These are phyloP conservation scores for Evernia prunastri DNA, from an alignment of 495 filamentous ascomycete genomes.

Conservation along the genomic window DNA sequence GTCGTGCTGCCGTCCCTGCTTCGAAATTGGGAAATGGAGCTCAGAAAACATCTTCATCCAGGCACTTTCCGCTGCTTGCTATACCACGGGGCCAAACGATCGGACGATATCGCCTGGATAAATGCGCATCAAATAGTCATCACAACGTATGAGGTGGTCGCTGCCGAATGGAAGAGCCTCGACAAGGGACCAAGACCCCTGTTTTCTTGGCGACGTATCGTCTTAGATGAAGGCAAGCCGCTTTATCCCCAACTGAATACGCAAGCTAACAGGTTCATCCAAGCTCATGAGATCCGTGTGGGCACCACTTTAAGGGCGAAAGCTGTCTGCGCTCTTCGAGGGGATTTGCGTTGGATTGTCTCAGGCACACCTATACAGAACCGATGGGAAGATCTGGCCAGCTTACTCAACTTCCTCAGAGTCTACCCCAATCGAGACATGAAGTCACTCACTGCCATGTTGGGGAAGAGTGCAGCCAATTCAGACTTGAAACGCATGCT, in stretches of 20 bases:
- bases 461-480: constrained; percentile 29
- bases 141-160: constrained; percentile 39
- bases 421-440: constrained; percentile 35
- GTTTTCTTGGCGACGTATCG: constrained; percentile 37
- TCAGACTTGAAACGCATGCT: constrained; percentile 27
- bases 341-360: constrained; percentile 35
- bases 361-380: constrained; percentile 44
- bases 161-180: constrained; percentile 30
- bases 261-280: neutral
- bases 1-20: constrained; percentile 34
- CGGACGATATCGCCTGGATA: constrained; percentile 18
- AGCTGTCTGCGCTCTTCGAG: constrained; percentile 32
- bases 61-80: constrained; percentile 26
- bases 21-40: constrained; percentile 35
- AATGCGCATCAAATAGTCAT: constrained; percentile 29
- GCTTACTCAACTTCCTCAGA: constrained; percentile 36
- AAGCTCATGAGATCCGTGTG: constrained; percentile 40
- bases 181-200: constrained; percentile 17
- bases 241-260: constrained; percentile 1
- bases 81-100: constrained; percentile 32
- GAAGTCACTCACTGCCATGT: constrained; percentile 31
- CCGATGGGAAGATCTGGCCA: constrained; percentile 33
- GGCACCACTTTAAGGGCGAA: constrained; percentile 29
- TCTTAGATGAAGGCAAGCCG: constrained; percentile 42
- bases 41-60: constrained; percentile 30